These are phyloP conservation scores for Tetracladium setigerum DNA, from an alignment of 495 filamentous ascomycete genomes.

Conservation along the genomic window DNA sequence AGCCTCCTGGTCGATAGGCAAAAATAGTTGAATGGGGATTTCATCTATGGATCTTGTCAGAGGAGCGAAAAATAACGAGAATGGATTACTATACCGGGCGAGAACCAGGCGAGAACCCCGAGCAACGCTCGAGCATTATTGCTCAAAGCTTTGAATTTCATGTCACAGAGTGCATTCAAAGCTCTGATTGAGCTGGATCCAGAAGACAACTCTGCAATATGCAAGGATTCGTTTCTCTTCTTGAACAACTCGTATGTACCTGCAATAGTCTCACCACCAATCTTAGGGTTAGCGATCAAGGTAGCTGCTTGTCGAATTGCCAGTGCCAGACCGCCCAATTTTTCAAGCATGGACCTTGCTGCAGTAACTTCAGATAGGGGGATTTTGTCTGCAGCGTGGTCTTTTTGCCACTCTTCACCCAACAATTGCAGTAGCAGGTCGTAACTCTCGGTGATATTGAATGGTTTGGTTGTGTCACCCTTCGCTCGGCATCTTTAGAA, in stretches of 20 bases:
- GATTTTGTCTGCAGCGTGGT: neutral
- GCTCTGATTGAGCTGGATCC: conserved; percentile 3
- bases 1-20: too few relatives aligned
- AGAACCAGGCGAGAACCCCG: conserved; percentile 7
- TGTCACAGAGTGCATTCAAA: conserved; percentile 9
- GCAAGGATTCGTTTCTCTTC: conserved; percentile 1
- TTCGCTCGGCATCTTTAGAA: conserved; percentile 7
- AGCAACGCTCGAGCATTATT: conserved; percentile 4
- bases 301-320: conserved; percentile 11
- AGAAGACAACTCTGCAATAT: neutral
- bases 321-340: conserved; percentile 8
- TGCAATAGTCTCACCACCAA: conserved; percentile 6
- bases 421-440: conserved; percentile 8
- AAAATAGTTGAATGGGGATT: too few relatives aligned
- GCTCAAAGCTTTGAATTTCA: conserved; percentile 4
- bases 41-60: too few relatives aligned
- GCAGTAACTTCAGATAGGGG: conserved; percentile 6
- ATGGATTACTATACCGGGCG: too few relatives aligned
- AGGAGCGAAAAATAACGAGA: too few relatives aligned
- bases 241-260: conserved; percentile 4
- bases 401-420: conserved; percentile 6
- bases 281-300: conserved; percentile 2
- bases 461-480: conserved; percentile 12
- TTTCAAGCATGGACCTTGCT: conserved; percentile 4
- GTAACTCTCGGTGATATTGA: conserved; percentile 5